Percentiles rank a stretch among this genome's conserved stretches.
Evolutionary conservation across 2,329 filamentous ascomycete genomes (phyloP).

Genomic region (Talaromyces sp.): DNA sequence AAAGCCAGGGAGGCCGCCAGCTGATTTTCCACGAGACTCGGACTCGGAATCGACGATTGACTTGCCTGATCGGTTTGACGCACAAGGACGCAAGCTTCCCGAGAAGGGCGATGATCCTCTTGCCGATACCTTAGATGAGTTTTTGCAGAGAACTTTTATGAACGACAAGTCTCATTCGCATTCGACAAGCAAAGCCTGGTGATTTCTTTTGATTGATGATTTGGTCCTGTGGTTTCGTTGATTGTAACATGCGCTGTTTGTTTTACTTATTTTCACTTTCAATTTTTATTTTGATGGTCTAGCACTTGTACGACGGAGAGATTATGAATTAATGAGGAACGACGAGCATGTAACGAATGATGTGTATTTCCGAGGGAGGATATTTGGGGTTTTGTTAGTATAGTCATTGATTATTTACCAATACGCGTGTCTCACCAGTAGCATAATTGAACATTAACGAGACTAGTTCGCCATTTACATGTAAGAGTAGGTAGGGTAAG

Average conservation of each 20-base stretch:
- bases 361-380: background rate
- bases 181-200: background rate
- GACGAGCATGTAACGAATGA: background rate
- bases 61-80: slow-evolving; percentile 40
- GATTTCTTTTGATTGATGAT: background rate
- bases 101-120: slow-evolving; percentile 28
- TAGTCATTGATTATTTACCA: background rate
- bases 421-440: background rate
- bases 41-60: slow-evolving; percentile 42
- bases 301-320: background rate
- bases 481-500: background rate
- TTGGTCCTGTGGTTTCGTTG: background rate
- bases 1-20: background rate
- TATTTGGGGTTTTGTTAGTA: background rate
- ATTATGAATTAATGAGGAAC: background rate
- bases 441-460: background rate
- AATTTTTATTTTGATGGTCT: background rate
- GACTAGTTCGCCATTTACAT: background rate
- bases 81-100: slow-evolving; percentile 32
- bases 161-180: slow-evolving; percentile 1
- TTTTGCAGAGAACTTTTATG: slow-evolving; percentile 19
- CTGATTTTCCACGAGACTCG: slow-evolving; percentile 14
- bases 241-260: background rate
- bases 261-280: background rate
- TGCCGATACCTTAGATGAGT: slow-evolving; percentile 28